Evolutionary conservation across 2,329 filamentous ascomycete species (phyloP).

Genomic region (Sporothrix dimorphospora): DNA sequence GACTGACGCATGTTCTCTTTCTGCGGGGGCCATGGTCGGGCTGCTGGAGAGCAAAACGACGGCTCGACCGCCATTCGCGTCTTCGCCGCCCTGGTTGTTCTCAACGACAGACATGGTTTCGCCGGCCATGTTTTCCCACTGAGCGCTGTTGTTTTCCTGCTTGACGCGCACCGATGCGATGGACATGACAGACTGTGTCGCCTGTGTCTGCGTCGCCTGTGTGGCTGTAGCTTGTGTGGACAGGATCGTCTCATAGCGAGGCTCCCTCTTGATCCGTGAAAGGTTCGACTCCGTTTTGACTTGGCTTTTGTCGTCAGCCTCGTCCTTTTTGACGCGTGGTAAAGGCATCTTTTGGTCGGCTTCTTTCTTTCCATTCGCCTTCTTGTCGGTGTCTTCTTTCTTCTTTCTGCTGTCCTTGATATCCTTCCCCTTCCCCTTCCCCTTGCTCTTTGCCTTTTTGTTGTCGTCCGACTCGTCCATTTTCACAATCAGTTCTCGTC

Average conservation of each 20-base stretch:
- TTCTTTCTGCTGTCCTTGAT: neutral
- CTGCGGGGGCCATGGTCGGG: neutral
- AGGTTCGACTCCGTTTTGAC: neutral
- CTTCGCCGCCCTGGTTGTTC: neutral
- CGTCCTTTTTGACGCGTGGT: neutral
- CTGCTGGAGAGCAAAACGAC: conserved; percentile 27
- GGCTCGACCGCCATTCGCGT: neutral
- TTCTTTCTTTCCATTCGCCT: neutral
- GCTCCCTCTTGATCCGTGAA: conserved; percentile 11
- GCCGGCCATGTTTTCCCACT: neutral
- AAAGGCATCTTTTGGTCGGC: neutral
- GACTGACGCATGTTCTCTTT: neutral
- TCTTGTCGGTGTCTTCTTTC: neutral
- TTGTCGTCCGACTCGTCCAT: neutral
- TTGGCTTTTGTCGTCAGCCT: neutral
- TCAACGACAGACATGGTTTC: neutral
- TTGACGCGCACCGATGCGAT: conserved; percentile 11
- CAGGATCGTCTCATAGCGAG: neutral
- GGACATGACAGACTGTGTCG: neutral
- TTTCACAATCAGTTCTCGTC: conserved; percentile 10
- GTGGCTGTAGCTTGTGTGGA: conserved; percentile 12
- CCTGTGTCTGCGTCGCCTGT: conserved; percentile 10
- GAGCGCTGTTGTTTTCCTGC: neutral
- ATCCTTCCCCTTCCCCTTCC: neutral
- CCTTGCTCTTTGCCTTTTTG: neutral